Conservation (phyloP, 2,329 filamentous ascomycete genomes). For the Botrytis elliptica region DNA sequence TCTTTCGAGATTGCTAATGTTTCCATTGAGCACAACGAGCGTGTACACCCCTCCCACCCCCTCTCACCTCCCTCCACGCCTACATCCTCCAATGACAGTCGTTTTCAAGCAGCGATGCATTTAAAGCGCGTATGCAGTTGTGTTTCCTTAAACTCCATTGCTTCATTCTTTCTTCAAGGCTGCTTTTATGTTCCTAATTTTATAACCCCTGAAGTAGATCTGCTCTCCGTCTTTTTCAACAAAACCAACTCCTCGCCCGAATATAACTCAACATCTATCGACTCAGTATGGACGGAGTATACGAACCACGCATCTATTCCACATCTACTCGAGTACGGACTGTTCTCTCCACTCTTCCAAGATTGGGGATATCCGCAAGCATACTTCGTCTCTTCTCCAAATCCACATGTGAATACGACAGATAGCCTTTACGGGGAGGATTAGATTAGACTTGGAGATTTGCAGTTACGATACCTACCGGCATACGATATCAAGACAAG, state of each 20-base stretch:
- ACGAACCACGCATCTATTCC: not conserved
- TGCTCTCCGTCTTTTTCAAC: slow-evolving; percentile 1
- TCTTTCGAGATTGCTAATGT: not conserved
- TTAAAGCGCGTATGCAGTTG: not conserved
- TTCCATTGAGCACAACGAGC: not conserved
- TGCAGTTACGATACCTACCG: not conserved
- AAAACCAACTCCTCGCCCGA: not conserved
- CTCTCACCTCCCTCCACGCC: slow-evolving; percentile 2
- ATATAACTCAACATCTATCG: not conserved
- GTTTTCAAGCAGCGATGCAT: not conserved
- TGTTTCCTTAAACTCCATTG: not conserved
- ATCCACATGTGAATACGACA: slow-evolving; percentile 9
- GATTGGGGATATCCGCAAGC: not conserved
- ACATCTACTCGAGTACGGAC: not conserved
- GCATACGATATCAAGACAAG: not conserved
- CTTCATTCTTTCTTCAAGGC: not conserved
- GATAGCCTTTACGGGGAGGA: not conserved
- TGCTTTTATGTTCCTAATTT: not conserved
- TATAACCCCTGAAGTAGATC: not conserved
- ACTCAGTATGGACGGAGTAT: not conserved
- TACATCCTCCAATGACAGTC: not conserved
- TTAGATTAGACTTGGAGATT: not conserved
- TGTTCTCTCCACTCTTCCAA: not conserved
- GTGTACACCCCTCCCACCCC: not conserved
- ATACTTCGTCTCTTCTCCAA: not conserved